Conservation (phyloP, 2,329 filamentous ascomycete genomes). For the Colletotrichum euphorbiae region DNA sequence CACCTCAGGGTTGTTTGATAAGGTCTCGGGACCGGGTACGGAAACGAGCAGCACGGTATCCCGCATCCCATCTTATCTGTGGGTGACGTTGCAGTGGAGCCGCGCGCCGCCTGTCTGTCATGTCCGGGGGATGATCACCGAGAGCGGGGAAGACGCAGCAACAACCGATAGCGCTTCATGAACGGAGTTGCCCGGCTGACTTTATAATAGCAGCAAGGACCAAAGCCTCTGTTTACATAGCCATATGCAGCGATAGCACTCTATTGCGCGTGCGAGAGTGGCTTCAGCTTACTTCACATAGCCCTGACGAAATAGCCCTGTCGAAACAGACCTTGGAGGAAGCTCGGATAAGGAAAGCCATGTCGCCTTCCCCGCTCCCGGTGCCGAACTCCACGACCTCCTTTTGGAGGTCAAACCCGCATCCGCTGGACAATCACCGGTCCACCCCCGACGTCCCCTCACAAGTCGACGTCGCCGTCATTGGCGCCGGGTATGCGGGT, state of each 20-base stretch:
- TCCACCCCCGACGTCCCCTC: constrained; percentile 37
- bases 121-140: constrained; percentile 2
- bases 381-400: constrained; percentile 39
- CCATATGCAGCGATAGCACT: too few relatives aligned
- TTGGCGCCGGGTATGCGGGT: constrained; percentile 41
- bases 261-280: too few relatives aligned
- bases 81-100: constrained; percentile 14
- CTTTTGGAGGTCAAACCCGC: constrained; percentile 40
- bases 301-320: too few relatives aligned
- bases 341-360: constrained; percentile 5
- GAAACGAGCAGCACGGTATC: neutral
- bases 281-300: too few relatives aligned
- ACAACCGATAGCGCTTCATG: constrained; percentile 3
- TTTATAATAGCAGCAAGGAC: constrained; percentile 3
- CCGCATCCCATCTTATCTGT: constrained; percentile 2
- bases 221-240: neutral
- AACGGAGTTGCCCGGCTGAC: neutral
- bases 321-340: neutral
- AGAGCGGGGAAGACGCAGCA: constrained; percentile 3
- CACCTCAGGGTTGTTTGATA: neutral
- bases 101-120: neutral
- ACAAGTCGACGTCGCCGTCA: constrained; percentile 36
- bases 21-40: constrained; percentile 7
- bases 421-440: constrained; percentile 40
- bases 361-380: constrained; percentile 32